Evolutionary conservation across 2,329 filamentous ascomycete genomes (phyloP).

Genomic region (Malbranchea cinnamomea): DNA sequence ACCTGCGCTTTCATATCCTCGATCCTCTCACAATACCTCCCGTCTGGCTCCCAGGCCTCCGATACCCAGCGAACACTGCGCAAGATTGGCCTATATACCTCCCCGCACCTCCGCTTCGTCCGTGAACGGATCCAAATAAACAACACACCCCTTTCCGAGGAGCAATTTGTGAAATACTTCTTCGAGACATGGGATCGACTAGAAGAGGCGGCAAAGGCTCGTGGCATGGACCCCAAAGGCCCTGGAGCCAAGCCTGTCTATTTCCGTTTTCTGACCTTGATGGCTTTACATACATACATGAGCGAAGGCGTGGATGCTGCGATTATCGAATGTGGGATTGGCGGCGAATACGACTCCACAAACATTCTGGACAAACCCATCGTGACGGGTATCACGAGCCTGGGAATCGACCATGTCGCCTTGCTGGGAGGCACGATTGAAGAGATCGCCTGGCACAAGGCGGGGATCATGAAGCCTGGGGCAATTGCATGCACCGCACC

Average conservation of each 20-base stretch:
- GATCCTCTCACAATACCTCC: slow-evolving; percentile 52
- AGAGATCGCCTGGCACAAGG: slow-evolving; percentile 85
- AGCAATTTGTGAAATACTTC: slow-evolving; percentile 60
- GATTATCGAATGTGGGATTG: slow-evolving; percentile 85
- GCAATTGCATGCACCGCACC: slow-evolving; percentile 48
- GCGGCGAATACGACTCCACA: slow-evolving; percentile 84
- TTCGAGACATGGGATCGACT: slow-evolving; percentile 69
- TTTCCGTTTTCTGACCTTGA: slow-evolving; percentile 78
- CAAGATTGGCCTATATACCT: slow-evolving; percentile 68
- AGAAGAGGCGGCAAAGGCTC: slow-evolving; percentile 37
- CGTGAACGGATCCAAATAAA: slow-evolving; percentile 75
- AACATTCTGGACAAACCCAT: slow-evolving; percentile 63
- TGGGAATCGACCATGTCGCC: slow-evolving; percentile 73
- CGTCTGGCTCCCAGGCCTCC: slow-evolving; percentile 19
- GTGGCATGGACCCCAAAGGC: slow-evolving; percentile 36
- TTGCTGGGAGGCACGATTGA: slow-evolving; percentile 68
- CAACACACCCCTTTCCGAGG: slow-evolving; percentile 52
- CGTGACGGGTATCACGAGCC: slow-evolving; percentile 58
- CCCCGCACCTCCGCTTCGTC: slow-evolving; percentile 69
- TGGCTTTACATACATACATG: slow-evolving; percentile 75
- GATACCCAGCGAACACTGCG: slow-evolving; percentile 21
- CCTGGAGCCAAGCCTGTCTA: slow-evolving; percentile 64
- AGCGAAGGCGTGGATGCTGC: slow-evolving; percentile 60
- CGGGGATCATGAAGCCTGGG: slow-evolving; percentile 63
- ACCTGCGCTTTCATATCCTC: slow-evolving; percentile 72